A percentile compares a stretch with the other conserved stretches of the same genome.
Conservation (phyloP, 306 rosid species). For the Fragaria iinumae region DNA sequence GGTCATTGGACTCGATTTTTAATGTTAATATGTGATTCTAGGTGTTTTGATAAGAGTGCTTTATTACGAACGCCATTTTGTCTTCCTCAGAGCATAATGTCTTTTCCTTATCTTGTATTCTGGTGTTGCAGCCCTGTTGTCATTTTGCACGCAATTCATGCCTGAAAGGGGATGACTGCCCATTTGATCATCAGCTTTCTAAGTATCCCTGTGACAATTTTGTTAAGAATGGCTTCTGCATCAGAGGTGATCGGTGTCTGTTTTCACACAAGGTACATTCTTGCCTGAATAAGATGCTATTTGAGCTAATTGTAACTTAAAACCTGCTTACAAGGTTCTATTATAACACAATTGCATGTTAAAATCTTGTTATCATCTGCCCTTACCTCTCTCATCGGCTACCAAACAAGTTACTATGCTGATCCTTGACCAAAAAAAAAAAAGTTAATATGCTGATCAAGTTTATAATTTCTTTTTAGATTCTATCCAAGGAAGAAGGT, state of each 20-base stretch:
- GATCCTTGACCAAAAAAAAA: background rate
- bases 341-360: background rate
- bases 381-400: background rate
- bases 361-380: too few species aligned
- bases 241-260: conserved; percentile 65
- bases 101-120: conserved; percentile 13
- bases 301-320: background rate
- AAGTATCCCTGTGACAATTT: conserved; percentile 76
- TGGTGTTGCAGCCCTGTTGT: conserved; percentile 71
- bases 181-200: conserved; percentile 77
- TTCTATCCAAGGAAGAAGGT: conserved; percentile 40
- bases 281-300: conserved; percentile 16
- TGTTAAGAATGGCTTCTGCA: conserved; percentile 60
- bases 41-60: background rate
- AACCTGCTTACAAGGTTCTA: background rate
- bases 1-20: conserved; percentile 4
- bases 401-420: background rate
- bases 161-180: conserved; percentile 94
- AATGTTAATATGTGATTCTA: conserved; percentile 4
- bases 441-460: conserved; percentile 14
- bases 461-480: conserved; percentile 37
- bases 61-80: too few species aligned
- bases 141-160: conserved; percentile 67
- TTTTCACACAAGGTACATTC: conserved; percentile 78
- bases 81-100: background rate